A percentile compares a stretch with the other conserved stretches of the same genome.
Conservation (phyloP, 495 filamentous ascomycete species). For the Aspergillus carlsbadensis region DNA sequence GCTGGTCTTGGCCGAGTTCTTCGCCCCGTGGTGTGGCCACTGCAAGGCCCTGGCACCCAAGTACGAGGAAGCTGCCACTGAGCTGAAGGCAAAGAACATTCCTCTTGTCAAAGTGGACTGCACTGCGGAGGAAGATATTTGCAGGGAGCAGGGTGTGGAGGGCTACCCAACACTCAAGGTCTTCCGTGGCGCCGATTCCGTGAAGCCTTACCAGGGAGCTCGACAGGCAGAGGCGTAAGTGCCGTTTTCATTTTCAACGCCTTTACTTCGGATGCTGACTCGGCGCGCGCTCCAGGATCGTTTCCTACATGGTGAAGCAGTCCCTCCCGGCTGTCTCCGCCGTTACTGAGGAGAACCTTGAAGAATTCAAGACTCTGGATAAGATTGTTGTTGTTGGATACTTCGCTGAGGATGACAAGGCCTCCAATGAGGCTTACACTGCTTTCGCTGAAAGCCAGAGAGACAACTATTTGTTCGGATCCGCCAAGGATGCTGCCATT, state of each 20-base stretch:
- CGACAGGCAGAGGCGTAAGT: slow-evolving; percentile 88
- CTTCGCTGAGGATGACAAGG: slow-evolving; percentile 80
- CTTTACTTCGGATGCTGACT: not conserved
- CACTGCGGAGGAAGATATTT: slow-evolving; percentile 90
- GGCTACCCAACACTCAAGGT: slow-evolving; percentile 98
- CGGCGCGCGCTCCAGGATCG: slow-evolving; percentile 57
- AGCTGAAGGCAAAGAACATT: slow-evolving; percentile 94
- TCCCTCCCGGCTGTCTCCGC: slow-evolving; percentile 87
- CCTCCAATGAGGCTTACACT: slow-evolving; percentile 76
- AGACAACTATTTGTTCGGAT: slow-evolving; percentile 89
- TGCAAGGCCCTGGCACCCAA: slow-evolving; percentile 93
- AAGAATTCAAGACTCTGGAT: slow-evolving; percentile 96
- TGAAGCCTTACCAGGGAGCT: slow-evolving; percentile 80
- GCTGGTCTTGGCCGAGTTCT: slow-evolving; percentile 95
- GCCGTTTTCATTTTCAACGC: not conserved
- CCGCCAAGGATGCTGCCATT: slow-evolving; percentile 75
- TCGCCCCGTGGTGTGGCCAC: slow-evolving; percentile 98
- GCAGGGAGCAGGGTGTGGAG: slow-evolving; percentile 85
- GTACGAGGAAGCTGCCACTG: slow-evolving; percentile 90
- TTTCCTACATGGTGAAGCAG: slow-evolving; percentile 99
- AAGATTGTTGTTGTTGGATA: slow-evolving; percentile 94
- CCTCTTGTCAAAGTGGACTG: slow-evolving; percentile 93
- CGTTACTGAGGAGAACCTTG: slow-evolving; percentile 74
- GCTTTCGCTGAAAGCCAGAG: slow-evolving; percentile 78
- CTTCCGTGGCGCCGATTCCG: slow-evolving; percentile 89